phyloP scores from a whole-genome alignment of 768 basidiomycete species.

The Amanita rimosa region DNA sequence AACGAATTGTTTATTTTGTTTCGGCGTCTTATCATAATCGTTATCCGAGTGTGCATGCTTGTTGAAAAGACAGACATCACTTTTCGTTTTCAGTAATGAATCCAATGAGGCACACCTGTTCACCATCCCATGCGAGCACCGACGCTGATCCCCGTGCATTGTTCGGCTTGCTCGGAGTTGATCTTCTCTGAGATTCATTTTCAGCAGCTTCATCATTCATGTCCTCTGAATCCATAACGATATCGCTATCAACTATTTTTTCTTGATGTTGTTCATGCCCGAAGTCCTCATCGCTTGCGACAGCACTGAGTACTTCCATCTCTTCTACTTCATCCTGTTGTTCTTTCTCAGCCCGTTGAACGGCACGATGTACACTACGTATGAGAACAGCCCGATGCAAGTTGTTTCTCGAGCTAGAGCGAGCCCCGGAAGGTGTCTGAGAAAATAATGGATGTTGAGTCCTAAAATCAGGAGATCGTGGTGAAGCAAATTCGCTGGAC shows the following conservation, averaged over 20 bases:
- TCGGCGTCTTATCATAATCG: neutral
- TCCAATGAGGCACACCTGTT: constrained; percentile 12
- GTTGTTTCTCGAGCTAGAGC: constrained; percentile 32
- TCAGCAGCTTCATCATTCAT: constrained; percentile 15
- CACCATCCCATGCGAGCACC: constrained; percentile 12
- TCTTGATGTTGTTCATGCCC: constrained; percentile 15
- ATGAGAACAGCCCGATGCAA: constrained; percentile 64
- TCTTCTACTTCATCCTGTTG: constrained; percentile 38
- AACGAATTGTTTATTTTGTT: neutral
- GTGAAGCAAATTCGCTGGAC: constrained; percentile 9
- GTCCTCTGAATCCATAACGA: neutral
- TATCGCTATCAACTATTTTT: constrained; percentile 8
- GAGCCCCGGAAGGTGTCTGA: constrained; percentile 22
- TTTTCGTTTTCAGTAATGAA: neutral
- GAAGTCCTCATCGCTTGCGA: constrained; percentile 25
- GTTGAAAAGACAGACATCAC: neutral
- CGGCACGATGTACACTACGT: constrained; percentile 54
- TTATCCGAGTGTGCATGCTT: neutral
- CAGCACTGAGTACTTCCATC: constrained; percentile 33
- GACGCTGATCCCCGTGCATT: constrained; percentile 13
- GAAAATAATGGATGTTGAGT: constrained; percentile 7
- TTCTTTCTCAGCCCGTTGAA: constrained; percentile 39
- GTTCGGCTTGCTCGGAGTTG: too few species aligned
- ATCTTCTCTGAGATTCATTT: constrained; percentile 16
- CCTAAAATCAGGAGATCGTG: constrained; percentile 8